Evolutionary conservation across 2,329 filamentous ascomycete species (phyloP), one percentile per base, ranked within the genome.

Genomic region (Gnomoniopsis sp.): DNA sequence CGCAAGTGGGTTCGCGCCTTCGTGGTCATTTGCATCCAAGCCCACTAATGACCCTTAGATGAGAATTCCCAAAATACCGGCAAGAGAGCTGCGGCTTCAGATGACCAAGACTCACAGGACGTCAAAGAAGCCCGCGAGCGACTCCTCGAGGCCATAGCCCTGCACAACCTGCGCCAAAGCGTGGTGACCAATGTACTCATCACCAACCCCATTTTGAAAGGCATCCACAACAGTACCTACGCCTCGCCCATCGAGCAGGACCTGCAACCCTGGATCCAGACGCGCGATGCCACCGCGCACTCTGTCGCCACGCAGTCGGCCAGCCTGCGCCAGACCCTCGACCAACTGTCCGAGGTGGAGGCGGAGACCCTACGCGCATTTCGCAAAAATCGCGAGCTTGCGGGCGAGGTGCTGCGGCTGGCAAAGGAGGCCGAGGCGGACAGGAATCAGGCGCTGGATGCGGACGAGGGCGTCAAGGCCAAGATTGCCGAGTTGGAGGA

Each of bases 201-300:
- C 65, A 86, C 87, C 58, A 88, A 91, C 66, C 90, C 91, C 8
- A 86, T 90, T 44, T 76, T 96, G 58, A 90, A 89, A 67, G 88
- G 91, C 7, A 85, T 93, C 43, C 90, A 96, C 70, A 77, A 83
- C 60, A 86, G 86, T 47, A 83, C 82, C 14, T 80, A 84, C 60
- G 82, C 85, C 19, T 83, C 85, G 2, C 82, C 84, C 48, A 78
- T 87, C 54, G 90, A 95, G 73, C 83, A 85, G 90, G 84, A 88
- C 56, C 79, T 96, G 12, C 74, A 89, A 14, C 85, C 87, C 12
- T 77, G 87, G 44, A 76, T 95, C 60, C 77, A 85, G 63, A 77
- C 84, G 34, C 87, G 90, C 61, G 90, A 96, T 69, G 72, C 80
- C 41, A 71, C 86, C n/a, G 86, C 89, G 1, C 79, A 87, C 57